Evolutionary conservation across 257 asterid genomes (phyloP).

Genomic region (Ehretia macrophylla): DNA sequence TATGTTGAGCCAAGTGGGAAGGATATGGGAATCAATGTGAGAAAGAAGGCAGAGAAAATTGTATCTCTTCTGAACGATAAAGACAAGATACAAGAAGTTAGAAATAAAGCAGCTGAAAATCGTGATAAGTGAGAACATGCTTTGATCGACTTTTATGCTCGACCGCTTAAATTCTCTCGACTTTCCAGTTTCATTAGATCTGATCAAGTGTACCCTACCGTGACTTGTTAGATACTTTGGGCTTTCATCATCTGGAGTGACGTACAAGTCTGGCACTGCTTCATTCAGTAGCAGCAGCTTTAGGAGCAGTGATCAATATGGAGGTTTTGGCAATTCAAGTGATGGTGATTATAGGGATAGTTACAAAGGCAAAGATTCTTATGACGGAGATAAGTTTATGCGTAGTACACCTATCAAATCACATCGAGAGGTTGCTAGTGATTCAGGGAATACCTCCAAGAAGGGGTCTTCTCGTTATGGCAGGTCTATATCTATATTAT

Average conservation of each 20-base stretch:
- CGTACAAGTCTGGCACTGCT: conserved; percentile 67
- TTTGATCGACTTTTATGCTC: conserved; percentile 16
- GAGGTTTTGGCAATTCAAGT: conserved; percentile 65
- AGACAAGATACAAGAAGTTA: conserved; percentile 81
- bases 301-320: conserved; percentile 48
- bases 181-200: conserved; percentile 9
- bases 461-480: conserved; percentile 55
- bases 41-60: conserved; percentile 81
- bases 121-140: conserved; percentile 67
- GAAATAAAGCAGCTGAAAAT: conserved; percentile 80
- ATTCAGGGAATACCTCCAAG: conserved; percentile 29
- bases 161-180: conserved; percentile 8
- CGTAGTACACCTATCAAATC: conserved; percentile 29
- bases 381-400: conserved; percentile 58
- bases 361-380: conserved; percentile 48
- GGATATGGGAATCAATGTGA: conserved; percentile 83
- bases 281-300: conserved; percentile 61
- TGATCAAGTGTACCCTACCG: conserved; percentile 15
- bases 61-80: conserved; percentile 76
- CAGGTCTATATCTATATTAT: conserved; percentile 52
- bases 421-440: conserved; percentile 12
- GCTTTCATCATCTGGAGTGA: conserved; percentile 82
- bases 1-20: conserved; percentile 88
- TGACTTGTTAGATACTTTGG: conserved; percentile 65
- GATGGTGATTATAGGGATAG: conserved; percentile 49